Percentiles rank a stretch among this genome's conserved stretches.
phyloP scores from a whole-genome alignment of 257 asterid species.

The Solanum paucissectum region DNA sequence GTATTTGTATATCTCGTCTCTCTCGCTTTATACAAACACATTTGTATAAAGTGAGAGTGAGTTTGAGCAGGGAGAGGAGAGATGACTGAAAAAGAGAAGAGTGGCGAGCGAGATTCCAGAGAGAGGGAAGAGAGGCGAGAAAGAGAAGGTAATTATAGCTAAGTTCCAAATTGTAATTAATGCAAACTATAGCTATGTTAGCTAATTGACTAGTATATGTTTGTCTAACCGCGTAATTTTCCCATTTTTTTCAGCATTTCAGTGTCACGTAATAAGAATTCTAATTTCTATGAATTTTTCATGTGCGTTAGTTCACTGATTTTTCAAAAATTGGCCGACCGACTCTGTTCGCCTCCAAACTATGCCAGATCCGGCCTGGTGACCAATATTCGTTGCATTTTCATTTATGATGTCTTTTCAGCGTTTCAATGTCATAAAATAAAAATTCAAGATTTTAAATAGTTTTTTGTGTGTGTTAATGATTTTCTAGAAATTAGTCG shows the following conservation, averaged over 20 bases:
- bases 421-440: too few relatives aligned
- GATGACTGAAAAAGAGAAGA: neutral
- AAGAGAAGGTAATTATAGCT: neutral
- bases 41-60: too few relatives aligned
- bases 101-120: neutral
- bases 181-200: neutral
- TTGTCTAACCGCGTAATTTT: too few relatives aligned
- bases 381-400: neutral
- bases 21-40: too few relatives aligned
- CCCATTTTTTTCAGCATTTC: neutral
- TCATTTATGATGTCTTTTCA: too few relatives aligned
- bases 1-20: too few relatives aligned
- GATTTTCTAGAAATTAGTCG: too few relatives aligned
- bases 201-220: neutral
- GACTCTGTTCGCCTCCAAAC: neutral
- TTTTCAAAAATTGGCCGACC: neutral
- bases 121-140: neutral
- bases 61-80: neutral
- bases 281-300: neutral
- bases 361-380: neutral
- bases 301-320: neutral
- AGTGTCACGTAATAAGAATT: neutral
- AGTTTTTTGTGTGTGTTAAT: too few relatives aligned
- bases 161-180: too few relatives aligned
- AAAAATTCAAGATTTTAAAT: too few relatives aligned